Base-by-base conservation (phyloP, 345 rosid genomes). In the Cardamine resedifolia region DNA sequence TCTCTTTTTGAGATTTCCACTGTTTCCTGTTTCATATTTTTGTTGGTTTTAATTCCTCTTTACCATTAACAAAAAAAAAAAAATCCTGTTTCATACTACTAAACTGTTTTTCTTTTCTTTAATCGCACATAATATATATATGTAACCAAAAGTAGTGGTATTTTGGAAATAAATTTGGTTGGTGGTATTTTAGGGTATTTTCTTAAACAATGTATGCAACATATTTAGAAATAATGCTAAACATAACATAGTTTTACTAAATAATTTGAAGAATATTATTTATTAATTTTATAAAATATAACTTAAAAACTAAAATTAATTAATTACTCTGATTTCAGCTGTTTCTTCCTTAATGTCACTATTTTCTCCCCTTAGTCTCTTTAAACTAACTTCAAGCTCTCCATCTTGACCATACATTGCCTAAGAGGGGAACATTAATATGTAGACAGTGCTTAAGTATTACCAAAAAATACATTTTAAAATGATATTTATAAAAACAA, bases 331-430 rank as follows among this genome's bases (percentile, higher is more conserved):
- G 62, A 78, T 78, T 4, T 72, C 74, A 30, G 73, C 77, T 33
- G 74, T 70, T 71, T 78, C 77, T 44, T 52, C 47, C n/a, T 27
- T 36, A 15, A 72, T 30, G 28, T 72, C 74, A 52, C 14, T 21
- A 43, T 70, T 79, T 83, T 81, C 69, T 27, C 79, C 82, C 26
- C 82, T 39, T 39, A 79, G 51, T 57, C 64, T 57, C 56, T 24
- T 76, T 21, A 79, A 41, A 61, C 73, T 51, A 43, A 55, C 15
- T 53, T 78, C 81, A 24, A 78, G 68, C 44, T 78, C 74, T 44
- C 39, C 56, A 18, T 72, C 74, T 66, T 52, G 43, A 57, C 81
- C 74, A 49, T 72, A 66, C 72, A 41, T 72, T 0, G 81, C 81
- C 81, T 78, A 24, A 5, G 26, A 28, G 21, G 34, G 21, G 34